Evolutionary conservation across 2,329 filamentous ascomycete species (phyloP).

Genomic region (Colletotrichum karsti): DNA sequence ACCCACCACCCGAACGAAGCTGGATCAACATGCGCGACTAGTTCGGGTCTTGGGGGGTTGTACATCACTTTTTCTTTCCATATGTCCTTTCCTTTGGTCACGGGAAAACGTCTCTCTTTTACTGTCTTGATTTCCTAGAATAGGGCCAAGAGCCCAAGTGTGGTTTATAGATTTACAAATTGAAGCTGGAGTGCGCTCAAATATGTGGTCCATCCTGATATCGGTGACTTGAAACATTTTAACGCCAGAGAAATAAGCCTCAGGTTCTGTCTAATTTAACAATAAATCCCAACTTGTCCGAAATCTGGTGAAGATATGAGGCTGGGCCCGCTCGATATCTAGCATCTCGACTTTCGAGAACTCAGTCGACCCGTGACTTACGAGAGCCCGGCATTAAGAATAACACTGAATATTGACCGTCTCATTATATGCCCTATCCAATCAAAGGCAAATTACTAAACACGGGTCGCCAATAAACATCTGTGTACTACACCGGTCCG

Average conservation of each 20-base stretch:
- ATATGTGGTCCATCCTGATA: neutral
- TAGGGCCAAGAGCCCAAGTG: neutral
- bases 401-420: too few species aligned
- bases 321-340: too few species aligned
- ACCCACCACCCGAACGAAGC: neutral
- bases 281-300: too few species aligned
- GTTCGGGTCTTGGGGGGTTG: neutral
- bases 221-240: neutral
- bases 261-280: neutral
- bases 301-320: too few species aligned
- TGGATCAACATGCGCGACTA: too few species aligned
- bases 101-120: neutral
- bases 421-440: too few species aligned
- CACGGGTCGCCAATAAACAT: too few species aligned
- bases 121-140: neutral
- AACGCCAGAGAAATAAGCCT: accelerated
- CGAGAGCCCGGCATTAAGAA: too few species aligned
- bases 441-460: too few species aligned
- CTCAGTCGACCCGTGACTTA: too few species aligned
- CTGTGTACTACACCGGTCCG: too few species aligned
- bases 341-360: too few species aligned
- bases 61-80: neutral
- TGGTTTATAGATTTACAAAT: neutral
- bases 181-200: neutral
- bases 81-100: neutral